Evolutionary conservation across 208 protist genomes (phyloP).

Genomic region (Trypanosoma vivax): DNA sequence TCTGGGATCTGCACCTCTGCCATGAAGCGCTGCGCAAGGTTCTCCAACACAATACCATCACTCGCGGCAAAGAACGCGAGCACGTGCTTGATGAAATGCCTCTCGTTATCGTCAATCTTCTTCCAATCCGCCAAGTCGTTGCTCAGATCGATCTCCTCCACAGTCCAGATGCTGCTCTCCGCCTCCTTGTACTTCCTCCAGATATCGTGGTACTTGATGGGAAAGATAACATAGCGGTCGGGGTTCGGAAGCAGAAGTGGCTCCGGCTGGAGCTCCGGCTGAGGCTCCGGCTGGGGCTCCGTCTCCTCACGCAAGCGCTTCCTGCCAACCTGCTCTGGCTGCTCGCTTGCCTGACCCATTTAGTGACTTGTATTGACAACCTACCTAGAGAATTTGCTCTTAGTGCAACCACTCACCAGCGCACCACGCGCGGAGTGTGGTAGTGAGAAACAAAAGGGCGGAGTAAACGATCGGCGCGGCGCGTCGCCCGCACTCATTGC

Average conservation of each 20-base stretch:
- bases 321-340: neutral
- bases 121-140: slow-evolving; percentile 94
- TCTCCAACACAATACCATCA: slow-evolving; percentile 99
- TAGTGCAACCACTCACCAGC: too few species aligned
- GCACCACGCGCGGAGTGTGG: too few species aligned
- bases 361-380: neutral
- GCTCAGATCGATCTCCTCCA: slow-evolving; percentile 97
- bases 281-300: neutral
- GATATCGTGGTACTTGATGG: slow-evolving; percentile 95
- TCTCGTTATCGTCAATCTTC: slow-evolving; percentile 93
- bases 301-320: slow-evolving; percentile 6
- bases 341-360: neutral
- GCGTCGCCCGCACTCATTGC: too few species aligned
- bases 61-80: slow-evolving; percentile 98
- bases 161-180: slow-evolving; percentile 96
- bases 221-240: slow-evolving; percentile 97
- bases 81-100: slow-evolving; percentile 98
- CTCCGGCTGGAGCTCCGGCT: slow-evolving; percentile 47
- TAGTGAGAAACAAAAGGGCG: too few species aligned
- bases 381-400: too few species aligned
- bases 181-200: slow-evolving; percentile 99
- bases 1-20: slow-evolving; percentile 97
- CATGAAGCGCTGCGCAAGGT: slow-evolving; percentile 95
- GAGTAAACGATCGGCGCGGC: too few species aligned
- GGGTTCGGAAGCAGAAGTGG: slow-evolving; percentile 94